Base-by-base conservation (phyloP, 495 filamentous ascomycete genomes). In the Hypoxylon fragiforme region DNA sequence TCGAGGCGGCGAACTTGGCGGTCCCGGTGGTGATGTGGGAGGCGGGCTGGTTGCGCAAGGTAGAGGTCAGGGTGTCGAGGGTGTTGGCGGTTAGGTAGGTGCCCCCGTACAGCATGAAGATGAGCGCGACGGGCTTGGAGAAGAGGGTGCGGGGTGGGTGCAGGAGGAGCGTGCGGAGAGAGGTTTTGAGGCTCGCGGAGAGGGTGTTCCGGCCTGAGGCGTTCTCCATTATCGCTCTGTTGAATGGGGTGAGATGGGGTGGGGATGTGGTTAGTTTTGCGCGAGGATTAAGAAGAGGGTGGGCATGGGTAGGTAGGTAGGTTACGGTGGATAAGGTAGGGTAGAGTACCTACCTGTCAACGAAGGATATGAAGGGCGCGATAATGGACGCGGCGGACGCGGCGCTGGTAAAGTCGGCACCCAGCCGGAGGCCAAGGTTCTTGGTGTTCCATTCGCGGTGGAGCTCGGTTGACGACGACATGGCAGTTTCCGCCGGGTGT, bases 151-250 rank as follows among this genome's bases (percentile, higher is more conserved):
- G 65, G 52, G 83, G 82, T 0, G 92, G 92, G n/a, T 78, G 77
- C 18, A 75, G 64, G 57, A 95, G 34, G 62, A 96, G 81, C 22
- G 79, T 76, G 6, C 64, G 70, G 43, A 94, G 67, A 28, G 86
- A 87, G 57, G 70, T 66, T 47, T 76, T 79, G 60, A 96, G 73
- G 38, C 88, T 92, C 39, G 73, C 67, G 38, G 71, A 70, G 51
- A 97, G 84, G n/a, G 87, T 79, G 56, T 80, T 79, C 47, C 85
- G 82, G 60, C 91, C 92, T 34, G 90, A 91, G 12, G 92, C 89
- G 74, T 96, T 96, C 73, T 97, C 91, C 72, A 97, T 96, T 63
- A 98, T 95, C 8, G 85, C 89, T 44, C 90, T 96, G 62, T 15
- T n/a, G n/a, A n/a, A n/a, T n/a, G 24, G 24, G 9, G 24, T 9